These are phyloP conservation scores for Aspergillus fructus DNA, from an alignment of 2,329 filamentous ascomycete species.

Conservation along the genomic window DNA sequence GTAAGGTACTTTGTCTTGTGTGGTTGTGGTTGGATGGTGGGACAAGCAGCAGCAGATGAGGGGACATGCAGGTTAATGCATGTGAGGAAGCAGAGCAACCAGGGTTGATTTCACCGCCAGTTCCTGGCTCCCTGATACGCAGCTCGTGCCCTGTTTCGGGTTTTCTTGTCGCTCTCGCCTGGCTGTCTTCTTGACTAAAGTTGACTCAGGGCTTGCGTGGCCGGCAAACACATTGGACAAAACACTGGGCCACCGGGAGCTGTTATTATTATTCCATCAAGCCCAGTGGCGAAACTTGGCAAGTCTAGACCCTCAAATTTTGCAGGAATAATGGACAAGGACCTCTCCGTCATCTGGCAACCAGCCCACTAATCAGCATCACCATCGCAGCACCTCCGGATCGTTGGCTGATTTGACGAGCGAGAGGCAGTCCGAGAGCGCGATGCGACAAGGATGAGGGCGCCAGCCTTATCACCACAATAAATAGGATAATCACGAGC, in stretches of 20 bases:
- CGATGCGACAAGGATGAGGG: background rate
- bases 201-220: background rate
- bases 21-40: background rate
- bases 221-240: background rate
- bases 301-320: background rate
- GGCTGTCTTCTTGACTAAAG: background rate
- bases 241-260: background rate
- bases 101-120: background rate
- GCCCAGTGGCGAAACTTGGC: background rate
- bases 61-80: conserved; percentile 2
- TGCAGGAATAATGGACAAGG: background rate
- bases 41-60: conserved; percentile 1
- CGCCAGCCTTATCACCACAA: background rate
- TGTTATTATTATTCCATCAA: background rate
- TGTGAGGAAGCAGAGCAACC: background rate
- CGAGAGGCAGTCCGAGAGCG: background rate
- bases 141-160: background rate
- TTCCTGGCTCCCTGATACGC: background rate
- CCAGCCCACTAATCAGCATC: background rate
- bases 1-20: background rate
- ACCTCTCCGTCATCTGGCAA: background rate
- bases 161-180: background rate
- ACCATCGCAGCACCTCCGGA: background rate
- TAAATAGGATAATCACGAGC: background rate
- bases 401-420: background rate